These are phyloP conservation scores for Athelia sp. DNA, from an alignment of 1,284 basidiomycete species.

Conservation along the genomic window DNA sequence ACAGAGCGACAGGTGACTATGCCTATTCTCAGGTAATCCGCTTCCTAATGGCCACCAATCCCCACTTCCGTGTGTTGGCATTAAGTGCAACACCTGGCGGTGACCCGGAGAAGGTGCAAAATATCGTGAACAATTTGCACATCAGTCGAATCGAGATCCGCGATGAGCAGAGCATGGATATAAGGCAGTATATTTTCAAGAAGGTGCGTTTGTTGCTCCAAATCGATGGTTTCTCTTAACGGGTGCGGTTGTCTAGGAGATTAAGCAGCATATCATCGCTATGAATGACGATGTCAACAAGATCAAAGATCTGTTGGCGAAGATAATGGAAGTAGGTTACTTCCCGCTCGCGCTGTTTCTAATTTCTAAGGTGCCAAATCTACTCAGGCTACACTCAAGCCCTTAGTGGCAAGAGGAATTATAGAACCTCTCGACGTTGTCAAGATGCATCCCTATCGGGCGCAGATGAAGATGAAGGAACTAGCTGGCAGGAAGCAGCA, in stretches of 20 bases:
- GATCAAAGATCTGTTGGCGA: constrained; percentile 53
- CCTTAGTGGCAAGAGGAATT: constrained; percentile 23
- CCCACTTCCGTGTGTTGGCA: constrained; percentile 89
- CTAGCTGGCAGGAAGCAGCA: constrained; percentile 24
- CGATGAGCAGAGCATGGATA: constrained; percentile 87
- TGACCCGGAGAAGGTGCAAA: constrained; percentile 83
- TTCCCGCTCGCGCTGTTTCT: neutral
- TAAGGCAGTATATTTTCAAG: constrained; percentile 83
- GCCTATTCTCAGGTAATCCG: constrained; percentile 90
- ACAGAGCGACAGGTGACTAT: constrained; percentile 90
- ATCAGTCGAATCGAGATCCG: constrained; percentile 96
- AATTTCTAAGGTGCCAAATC: neutral
- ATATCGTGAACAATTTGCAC: constrained; percentile 92
- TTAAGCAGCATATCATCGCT: constrained; percentile 66
- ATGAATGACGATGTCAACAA: constrained; percentile 59
- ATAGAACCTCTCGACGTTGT: constrained; percentile 26
- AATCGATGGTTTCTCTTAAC: neutral
- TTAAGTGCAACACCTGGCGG: constrained; percentile 94
- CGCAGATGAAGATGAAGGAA: constrained; percentile 5
- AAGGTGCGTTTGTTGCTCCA: constrained; percentile 55
- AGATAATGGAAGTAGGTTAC: constrained; percentile 73
- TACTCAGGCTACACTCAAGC: constrained; percentile 35
- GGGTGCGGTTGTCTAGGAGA: constrained; percentile 35
- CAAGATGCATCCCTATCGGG: constrained; percentile 30
- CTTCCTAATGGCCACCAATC: constrained; percentile 90